Conservation (phyloP, 2,329 filamentous ascomycete genomes). For the Pseudogymnoascus verrucosus region DNA sequence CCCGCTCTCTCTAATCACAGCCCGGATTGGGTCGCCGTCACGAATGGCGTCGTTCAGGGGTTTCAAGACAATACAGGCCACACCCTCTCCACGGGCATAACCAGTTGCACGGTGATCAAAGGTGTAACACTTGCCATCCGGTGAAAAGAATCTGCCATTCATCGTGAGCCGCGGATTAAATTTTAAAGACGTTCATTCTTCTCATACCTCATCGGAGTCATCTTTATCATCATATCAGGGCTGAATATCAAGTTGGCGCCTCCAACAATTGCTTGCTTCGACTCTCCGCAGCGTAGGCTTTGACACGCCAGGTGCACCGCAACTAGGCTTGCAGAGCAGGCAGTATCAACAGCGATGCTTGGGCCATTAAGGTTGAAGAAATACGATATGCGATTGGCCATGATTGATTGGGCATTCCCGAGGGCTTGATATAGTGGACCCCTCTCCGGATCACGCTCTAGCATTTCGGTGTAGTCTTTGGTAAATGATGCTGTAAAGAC, state of each 20-base stretch:
- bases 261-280: slow-evolving; percentile 16
- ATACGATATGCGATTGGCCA: slow-evolving; percentile 19
- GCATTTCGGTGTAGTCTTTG: neutral
- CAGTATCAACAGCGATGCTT: slow-evolving; percentile 16
- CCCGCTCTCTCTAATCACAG: slow-evolving; percentile 34
- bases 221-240: slow-evolving; percentile 20
- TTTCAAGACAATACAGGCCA: slow-evolving; percentile 35
- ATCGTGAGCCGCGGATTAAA: no score
- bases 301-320: slow-evolving; percentile 43
- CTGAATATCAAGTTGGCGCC: slow-evolving; percentile 16
- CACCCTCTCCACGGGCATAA: slow-evolving; percentile 39
- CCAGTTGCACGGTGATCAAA: slow-evolving; percentile 36
- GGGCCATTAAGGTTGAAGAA: slow-evolving; percentile 17
- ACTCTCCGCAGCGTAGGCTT: slow-evolving; percentile 25
- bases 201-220: slow-evolving; percentile 20
- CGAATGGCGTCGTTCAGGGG: slow-evolving; percentile 32
- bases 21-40: slow-evolving; percentile 35
- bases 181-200: no score
- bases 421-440: slow-evolving; percentile 13
- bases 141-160: slow-evolving; percentile 19
- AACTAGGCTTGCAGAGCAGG: slow-evolving; percentile 37
- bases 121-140: slow-evolving; percentile 25
- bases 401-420: neutral
- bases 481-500: neutral
- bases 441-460: slow-evolving; percentile 18